Evolutionary conservation across 352 stramenopile species (phyloP).

Genomic region (Pythium dissimile): DNA sequence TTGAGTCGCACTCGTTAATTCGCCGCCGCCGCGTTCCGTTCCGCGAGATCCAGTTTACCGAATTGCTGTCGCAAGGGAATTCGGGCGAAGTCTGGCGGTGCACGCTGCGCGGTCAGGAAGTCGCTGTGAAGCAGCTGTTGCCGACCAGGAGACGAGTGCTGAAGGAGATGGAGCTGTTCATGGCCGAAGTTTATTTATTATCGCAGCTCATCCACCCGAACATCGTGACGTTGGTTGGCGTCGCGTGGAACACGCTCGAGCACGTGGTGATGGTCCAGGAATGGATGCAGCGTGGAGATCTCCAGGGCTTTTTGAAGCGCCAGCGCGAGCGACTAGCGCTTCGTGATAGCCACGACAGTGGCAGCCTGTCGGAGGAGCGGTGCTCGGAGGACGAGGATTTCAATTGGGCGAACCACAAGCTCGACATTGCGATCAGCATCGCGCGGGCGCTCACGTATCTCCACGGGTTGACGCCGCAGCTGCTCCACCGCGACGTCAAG

Average conservation of each 20-base stretch:
- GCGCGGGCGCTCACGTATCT: constrained; percentile 76
- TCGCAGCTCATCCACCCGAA: constrained; percentile 61
- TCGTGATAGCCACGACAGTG: not conserved
- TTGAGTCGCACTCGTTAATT: constrained; percentile 63
- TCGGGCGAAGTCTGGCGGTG: constrained; percentile 76
- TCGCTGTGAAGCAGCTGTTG: constrained; percentile 70
- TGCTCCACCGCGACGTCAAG: constrained; percentile 87
- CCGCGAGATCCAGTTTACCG: constrained; percentile 50
- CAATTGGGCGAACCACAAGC: constrained; percentile 47
- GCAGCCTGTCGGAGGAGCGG: not conserved
- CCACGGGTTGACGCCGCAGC: constrained; percentile 64
- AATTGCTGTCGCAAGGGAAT: constrained; percentile 42
- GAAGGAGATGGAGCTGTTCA: constrained; percentile 75
- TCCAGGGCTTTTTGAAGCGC: constrained; percentile 44
- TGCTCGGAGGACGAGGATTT: constrained; percentile 20
- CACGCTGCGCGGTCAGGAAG: constrained; percentile 36
- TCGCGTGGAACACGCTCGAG: constrained; percentile 70
- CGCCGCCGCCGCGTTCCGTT: constrained; percentile 44
- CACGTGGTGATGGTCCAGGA: constrained; percentile 75
- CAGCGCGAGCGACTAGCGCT: constrained; percentile 3
- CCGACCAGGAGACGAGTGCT: constrained; percentile 44
- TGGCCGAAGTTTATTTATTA: constrained; percentile 75
- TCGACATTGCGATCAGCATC: constrained; percentile 50
- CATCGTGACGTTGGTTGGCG: constrained; percentile 57
- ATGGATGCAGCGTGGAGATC: constrained; percentile 65